Conservation (phyloP, 306 rosid species). For the Mimosa pudica region DNA sequence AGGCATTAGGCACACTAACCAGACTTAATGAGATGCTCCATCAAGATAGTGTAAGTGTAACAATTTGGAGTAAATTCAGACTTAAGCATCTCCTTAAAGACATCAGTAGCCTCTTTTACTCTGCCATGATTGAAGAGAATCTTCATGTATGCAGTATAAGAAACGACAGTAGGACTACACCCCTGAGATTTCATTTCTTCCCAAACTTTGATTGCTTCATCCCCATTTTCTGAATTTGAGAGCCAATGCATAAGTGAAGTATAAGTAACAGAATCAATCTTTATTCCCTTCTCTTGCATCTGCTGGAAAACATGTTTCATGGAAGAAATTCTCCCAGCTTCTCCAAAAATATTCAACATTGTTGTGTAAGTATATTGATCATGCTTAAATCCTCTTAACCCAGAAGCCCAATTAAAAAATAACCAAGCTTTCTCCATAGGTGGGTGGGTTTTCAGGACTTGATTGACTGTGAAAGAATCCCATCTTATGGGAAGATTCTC, state of each 20-base stretch:
- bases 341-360: slow-evolving; percentile 85
- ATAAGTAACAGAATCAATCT: slow-evolving; percentile 68
- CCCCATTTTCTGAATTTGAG: slow-evolving; percentile 56
- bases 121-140: slow-evolving; percentile 51
- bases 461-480: slow-evolving; percentile 90
- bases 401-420: slow-evolving; percentile 77
- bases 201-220: slow-evolving; percentile 73
- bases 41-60: slow-evolving; percentile 72
- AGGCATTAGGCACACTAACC: slow-evolving; percentile 51
- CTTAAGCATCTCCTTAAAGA: slow-evolving; percentile 72
- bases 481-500: slow-evolving; percentile 57
- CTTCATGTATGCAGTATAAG: slow-evolving; percentile 80
- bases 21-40: slow-evolving; percentile 67
- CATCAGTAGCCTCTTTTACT: slow-evolving; percentile 59
- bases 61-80: slow-evolving; percentile 65
- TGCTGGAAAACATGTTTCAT: slow-evolving; percentile 69
- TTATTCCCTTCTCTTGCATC: slow-evolving; percentile 70
- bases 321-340: slow-evolving; percentile 84
- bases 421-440: slow-evolving; percentile 93
- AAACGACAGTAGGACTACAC: slow-evolving; percentile 63
- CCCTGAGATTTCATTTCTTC: slow-evolving; percentile 69
- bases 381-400: slow-evolving; percentile 63
- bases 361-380: slow-evolving; percentile 85
- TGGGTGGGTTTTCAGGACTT: slow-evolving; percentile 77
- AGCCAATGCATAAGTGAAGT: slow-evolving; percentile 91